Percentiles rank a stretch among this genome's conserved stretches.
phyloP scores from a whole-genome alignment of 176 grass and related monocot species.

The Luzula sylvatica region DNA sequence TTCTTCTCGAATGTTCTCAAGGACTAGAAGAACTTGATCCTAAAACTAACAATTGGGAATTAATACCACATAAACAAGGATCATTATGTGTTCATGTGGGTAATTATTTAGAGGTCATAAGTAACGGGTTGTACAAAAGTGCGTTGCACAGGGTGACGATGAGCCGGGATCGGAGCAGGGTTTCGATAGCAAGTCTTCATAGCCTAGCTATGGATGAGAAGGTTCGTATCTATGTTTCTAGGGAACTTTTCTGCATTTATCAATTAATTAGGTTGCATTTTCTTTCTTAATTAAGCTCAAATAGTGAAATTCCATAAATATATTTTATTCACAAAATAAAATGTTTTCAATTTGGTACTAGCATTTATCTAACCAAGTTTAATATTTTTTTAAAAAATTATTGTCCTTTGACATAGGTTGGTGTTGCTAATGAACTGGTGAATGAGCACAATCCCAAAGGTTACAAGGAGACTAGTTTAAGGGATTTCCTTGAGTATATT shows the following conservation, averaged over 20 bases:
- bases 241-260: no score
- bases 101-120: constrained; percentile 28
- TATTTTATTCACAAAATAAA: no score
- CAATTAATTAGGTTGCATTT: no score
- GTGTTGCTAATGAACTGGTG: constrained; percentile 6
- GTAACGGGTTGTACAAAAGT: constrained; percentile 17
- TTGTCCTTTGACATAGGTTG: no score
- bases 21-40: constrained; percentile 21
- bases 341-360: no score
- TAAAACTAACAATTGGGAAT: constrained; percentile 8
- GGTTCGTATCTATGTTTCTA: constrained; percentile 6
- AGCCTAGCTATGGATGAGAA: constrained; percentile 28
- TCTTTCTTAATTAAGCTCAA: no score
- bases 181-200: constrained; percentile 28
- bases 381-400: no score
- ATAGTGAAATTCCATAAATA: no score
- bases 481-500: constrained; percentile 14
- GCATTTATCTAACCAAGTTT: no score
- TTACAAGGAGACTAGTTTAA: constrained; percentile 15
- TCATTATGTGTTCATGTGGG: constrained; percentile 18
- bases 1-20: constrained; percentile 13
- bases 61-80: not conserved
- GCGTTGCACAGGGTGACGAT: constrained; percentile 6
- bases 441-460: constrained; percentile 2
- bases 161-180: not conserved